A percentile compares a stretch with the other conserved stretches of the same genome.
phyloP scores from a whole-genome alignment of 2,329 filamentous ascomycete species.

The Emergomyces pasteurianus region DNA sequence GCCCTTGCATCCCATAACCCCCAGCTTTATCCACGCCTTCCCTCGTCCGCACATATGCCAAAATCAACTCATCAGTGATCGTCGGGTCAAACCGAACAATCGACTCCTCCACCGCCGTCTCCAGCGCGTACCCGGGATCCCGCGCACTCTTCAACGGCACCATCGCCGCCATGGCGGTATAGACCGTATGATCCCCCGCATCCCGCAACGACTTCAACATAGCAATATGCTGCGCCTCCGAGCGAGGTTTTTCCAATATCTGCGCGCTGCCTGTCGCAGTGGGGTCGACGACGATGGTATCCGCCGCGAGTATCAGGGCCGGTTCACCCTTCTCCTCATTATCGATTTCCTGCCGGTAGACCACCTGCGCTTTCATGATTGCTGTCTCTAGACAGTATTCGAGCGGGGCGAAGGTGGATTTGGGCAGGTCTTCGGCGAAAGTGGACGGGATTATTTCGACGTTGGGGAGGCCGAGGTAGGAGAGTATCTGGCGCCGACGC shows the following conservation, averaged over 20 bases:
- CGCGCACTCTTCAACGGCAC: constrained; percentile 67
- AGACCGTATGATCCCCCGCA: constrained; percentile 63
- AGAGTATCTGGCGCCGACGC: constrained; percentile 67
- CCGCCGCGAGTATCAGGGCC: constrained; percentile 74
- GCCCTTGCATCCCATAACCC: constrained; percentile 85
- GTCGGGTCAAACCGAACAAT: constrained; percentile 71
- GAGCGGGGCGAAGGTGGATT: constrained; percentile 59
- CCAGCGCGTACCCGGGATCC: constrained; percentile 75
- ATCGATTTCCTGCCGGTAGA: constrained; percentile 51
- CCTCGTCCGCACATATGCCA: constrained; percentile 55
- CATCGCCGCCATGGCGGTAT: constrained; percentile 76
- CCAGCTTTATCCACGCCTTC: constrained; percentile 95
- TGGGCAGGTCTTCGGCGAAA: constrained; percentile 75
- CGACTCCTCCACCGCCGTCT: constrained; percentile 79
- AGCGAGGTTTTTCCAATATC: constrained; percentile 84
- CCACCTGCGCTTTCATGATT: constrained; percentile 65
- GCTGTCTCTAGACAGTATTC: constrained; percentile 90
- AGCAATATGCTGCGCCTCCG: constrained; percentile 64
- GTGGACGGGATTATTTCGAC: constrained; percentile 76
- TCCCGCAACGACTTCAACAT: constrained; percentile 80
- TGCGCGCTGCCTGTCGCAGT: constrained; percentile 43
- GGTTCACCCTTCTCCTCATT: constrained; percentile 54
- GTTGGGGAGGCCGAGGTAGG: constrained; percentile 64
- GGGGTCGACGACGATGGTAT: constrained; percentile 71
- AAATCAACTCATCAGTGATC: constrained; percentile 69